Percentiles rank a stretch among this genome's conserved stretches.
phyloP scores from a whole-genome alignment of 106 monocot species.

The Cymbidium sinense region DNA sequence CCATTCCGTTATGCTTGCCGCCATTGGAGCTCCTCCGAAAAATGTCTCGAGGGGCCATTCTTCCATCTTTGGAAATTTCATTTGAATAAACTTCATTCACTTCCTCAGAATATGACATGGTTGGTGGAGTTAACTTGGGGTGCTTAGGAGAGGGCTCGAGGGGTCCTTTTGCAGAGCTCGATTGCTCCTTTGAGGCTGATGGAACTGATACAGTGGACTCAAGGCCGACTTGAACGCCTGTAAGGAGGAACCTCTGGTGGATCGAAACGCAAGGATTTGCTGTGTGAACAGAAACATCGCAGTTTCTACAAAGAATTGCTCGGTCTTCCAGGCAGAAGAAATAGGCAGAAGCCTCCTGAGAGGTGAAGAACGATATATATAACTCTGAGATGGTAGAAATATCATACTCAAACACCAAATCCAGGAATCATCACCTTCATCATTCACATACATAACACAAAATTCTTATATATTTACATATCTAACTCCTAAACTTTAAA shows the following conservation, averaged over 20 bases:
- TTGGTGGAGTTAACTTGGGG: background rate
- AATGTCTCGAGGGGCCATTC: conserved; percentile 13
- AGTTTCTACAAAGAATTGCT: conserved; percentile 60
- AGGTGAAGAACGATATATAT: background rate
- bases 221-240: conserved; percentile 59
- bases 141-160: background rate
- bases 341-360: conserved; percentile 57
- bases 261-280: conserved; percentile 28
- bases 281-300: conserved; percentile 62
- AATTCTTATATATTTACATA: no score
- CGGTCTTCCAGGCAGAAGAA: conserved; percentile 91
- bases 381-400: no score
- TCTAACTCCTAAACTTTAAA: no score
- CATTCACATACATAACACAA: no score
- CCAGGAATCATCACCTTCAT: no score
- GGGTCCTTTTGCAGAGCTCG: background rate
- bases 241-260: conserved; percentile 58
- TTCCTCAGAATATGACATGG: background rate
- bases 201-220: conserved; percentile 32
- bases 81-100: conserved; percentile 10
- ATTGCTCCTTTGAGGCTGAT: conserved; percentile 23
- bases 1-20: conserved; percentile 45
- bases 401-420: no score
- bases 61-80: conserved; percentile 19
- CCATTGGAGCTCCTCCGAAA: conserved; percentile 20